A percentile compares a stretch with the other conserved stretches of the same genome.
Conservation (phyloP, 2,329 filamentous ascomycete species). For the Hypoxylon sp. region DNA sequence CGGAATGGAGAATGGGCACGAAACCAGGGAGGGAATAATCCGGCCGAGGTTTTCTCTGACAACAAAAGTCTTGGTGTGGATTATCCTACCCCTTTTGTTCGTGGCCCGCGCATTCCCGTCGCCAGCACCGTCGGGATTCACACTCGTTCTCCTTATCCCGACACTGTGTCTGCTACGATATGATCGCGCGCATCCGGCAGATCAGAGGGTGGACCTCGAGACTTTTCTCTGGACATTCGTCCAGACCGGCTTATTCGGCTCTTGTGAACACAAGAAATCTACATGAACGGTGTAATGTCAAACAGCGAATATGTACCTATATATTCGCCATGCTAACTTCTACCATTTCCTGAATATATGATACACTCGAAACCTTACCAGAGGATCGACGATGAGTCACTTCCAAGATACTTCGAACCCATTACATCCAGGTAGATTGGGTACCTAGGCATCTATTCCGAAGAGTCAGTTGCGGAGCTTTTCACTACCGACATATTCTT, state of each 20-base stretch:
- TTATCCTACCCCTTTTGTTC: conserved; percentile 13
- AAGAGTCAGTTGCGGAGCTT: not conserved
- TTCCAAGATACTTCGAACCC: not conserved
- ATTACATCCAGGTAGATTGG: not conserved
- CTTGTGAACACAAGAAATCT: not conserved
- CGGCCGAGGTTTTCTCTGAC: conserved; percentile 13
- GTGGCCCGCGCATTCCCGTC: conserved; percentile 17
- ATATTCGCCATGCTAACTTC: not conserved
- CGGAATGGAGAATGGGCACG: not conserved
- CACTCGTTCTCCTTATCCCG: conserved; percentile 8
- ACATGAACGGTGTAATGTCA: too few species aligned
- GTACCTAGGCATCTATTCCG: not conserved
- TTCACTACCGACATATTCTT: too few species aligned
- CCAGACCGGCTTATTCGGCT: conserved; percentile 41
- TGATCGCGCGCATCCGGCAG: conserved; percentile 13
- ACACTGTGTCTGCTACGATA: conserved; percentile 25
- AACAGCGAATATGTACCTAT: too few species aligned
- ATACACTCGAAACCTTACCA: not conserved
- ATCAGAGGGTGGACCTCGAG: conserved; percentile 26
- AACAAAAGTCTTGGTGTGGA: conserved; percentile 21
- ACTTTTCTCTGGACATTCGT: conserved; percentile 43
- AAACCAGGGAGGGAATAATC: not conserved
- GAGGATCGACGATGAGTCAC: not conserved
- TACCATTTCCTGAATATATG: not conserved
- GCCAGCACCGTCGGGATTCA: conserved; percentile 17